Base-by-base conservation (phyloP, 306 rosid species). In the Phaseolus lunatus region DNA sequence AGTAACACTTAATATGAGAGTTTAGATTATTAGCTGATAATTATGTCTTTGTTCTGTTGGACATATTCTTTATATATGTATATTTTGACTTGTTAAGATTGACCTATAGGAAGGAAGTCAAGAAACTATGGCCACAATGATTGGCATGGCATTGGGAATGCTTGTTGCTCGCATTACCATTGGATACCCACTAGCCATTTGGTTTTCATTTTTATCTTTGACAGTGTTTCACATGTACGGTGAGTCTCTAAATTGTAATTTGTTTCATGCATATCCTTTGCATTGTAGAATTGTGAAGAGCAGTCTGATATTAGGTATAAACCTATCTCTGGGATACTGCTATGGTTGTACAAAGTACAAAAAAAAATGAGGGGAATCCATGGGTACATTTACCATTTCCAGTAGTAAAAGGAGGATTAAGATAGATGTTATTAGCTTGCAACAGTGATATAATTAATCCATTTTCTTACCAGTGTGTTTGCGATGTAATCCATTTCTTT, bases 121-220 rank as follows among this genome's bases (percentile, higher is more conserved):
- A 78, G 88, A 85, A 82, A 85, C 88, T 50, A 19, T 89, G 65
- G 96, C 95, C 68, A 93, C 98, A 6, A 93, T 93, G 98, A 78
- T 89, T 52, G 98, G 98, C 81, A 93, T 93, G 97, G 96, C 93
- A 13, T 53, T 89, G 41, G 97, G 97, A 18, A 91, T 93, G 98
- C 87, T 93, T 74, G 93, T 93, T 82, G 98, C 98, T 74, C 97
- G 80, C 35, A 10, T 80, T 18, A 93, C 97, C 45, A 85, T 73
- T 70, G 97, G 89, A 59, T 86, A 80, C 70, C 93, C 98, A 2
- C 81, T 89, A 48, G 93, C 91, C 84, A 81, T 91, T 66, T 93
- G 98, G 98, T 71, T 89, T 81, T 91, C 83, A 0, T 93, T 93
- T 82, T 74, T 93, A 83, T 90, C 88, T 69, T 72, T 85, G 82